Base-by-base conservation (phyloP, 176 grass and related monocot genomes). In the Carex littledalei region DNA sequence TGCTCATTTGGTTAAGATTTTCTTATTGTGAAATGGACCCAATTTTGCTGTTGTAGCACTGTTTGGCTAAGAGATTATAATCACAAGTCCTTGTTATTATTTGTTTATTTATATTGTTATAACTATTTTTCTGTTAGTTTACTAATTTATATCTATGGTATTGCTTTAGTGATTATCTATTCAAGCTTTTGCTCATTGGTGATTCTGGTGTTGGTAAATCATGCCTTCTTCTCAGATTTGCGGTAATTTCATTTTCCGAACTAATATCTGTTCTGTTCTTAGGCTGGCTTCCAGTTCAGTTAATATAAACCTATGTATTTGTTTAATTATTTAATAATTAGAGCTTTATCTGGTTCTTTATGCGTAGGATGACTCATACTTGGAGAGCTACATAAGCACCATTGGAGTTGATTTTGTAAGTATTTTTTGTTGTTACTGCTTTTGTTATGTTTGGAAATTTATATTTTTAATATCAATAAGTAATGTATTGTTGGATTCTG, bases 321-420 rank as follows among this genome's bases (percentile, higher is more conserved):
- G 74, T 78, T 52, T 83, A 32, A 68, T 68, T 67, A 47, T 13
- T 63, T 81, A 47, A 21, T 47, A 16, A 17, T 53, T 86, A 10
- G 17, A 81, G 22, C 63, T 71, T 81, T 63, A 39, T 29, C 32
- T 21, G 84, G 75, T 77, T 84, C 50, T 22, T 18, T 10, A 50
- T 50, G 85, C 16, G 39, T 82, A 95, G 93, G 93, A 95, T 82
- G 93, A 95, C 63, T 95, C 93, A 1, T 95, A 95, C 73, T 79
- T 92, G 87, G 93, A 95, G 83, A 95, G 90, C 71, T 95, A 95
- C 82, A 95, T 95, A 80, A 95, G 93, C 79, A 95, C 93, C 65
- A 95, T 95, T 63, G 93, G 93, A 68, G 89, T 94, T 79, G 89
- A 94, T 59, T 94, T 94, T 87, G 86, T 87, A 76, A 87, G 86